Evolutionary conservation across 1,139 yeast genomes (phyloP), one percentile per base, ranked within the genome.

Genomic region (Kazachstania sp.): DNA sequence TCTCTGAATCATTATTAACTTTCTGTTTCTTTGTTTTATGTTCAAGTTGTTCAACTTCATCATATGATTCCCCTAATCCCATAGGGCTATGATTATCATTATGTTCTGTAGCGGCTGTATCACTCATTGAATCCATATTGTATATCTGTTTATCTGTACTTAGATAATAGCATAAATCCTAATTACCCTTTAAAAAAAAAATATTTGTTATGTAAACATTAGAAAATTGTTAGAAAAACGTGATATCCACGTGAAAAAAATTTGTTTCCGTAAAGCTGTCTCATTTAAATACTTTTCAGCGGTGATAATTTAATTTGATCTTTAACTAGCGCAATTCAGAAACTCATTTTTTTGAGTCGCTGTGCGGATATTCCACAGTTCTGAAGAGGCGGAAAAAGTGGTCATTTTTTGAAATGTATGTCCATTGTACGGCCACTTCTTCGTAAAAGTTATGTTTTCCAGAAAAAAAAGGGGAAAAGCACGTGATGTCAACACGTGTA

Each of bases 241-340:
- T 52, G 55, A 52, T 52, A 39, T 51, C 49, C 55, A 52, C 55
- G 55, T 52, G 55, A 45, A 37, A 37, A 26, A 26, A 37, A 1
- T 15, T 31, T 31, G 15, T 13, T 32, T 16, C 15, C 15, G 15
- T 18, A 8, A n/a, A 16, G 18, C 34, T 12, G n/a, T 36, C 3
- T 20, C 32, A 18, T 37, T 39, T 44, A 32, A 30, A 32, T 38
- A 38, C 36, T 44, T 38, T 38, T 39, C 8, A 23, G 7, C 15
- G 15, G 18, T 16, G 36, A n/a, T 8, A 32, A 32, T n/a, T n/a
- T n/a, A n/a, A n/a, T n/a, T n/a, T n/a, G n/a, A n/a, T n/a, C n/a
- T n/a, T n/a, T n/a, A n/a, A n/a, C n/a, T n/a, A n/a, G n/a, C n/a
- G n/a, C n/a, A n/a, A n/a, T n/a, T n/a, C n/a, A n/a, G n/a, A n/a